Evolutionary conservation across 306 rosid genomes (phyloP).

Genomic region (Castanea mollissima): DNA sequence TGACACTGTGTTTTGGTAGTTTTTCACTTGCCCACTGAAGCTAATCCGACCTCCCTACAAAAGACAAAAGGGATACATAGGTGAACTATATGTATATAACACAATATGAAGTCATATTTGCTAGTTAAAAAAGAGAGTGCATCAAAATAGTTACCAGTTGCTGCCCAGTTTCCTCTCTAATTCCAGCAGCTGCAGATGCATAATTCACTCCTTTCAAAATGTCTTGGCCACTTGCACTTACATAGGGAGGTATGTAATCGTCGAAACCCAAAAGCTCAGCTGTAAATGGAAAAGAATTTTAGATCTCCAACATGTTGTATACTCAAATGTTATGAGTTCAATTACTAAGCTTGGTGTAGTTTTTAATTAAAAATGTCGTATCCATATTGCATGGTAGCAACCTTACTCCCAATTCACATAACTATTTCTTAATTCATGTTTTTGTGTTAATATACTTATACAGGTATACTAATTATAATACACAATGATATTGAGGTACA

Average conservation of each 20-base stretch:
- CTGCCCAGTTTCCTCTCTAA: slow-evolving; percentile 90
- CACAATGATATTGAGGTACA: too few species aligned
- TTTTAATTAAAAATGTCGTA: not conserved
- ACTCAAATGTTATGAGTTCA: not conserved
- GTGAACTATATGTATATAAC: not conserved
- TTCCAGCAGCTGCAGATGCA: slow-evolving; percentile 99
- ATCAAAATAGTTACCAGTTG: slow-evolving; percentile 53
- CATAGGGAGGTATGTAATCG: slow-evolving; percentile 62
- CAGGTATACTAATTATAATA: too few species aligned
- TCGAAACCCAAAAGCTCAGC: slow-evolving; percentile 82
- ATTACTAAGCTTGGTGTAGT: not conserved
- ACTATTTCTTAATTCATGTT: too few species aligned
- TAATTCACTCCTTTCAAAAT: slow-evolving; percentile 77
- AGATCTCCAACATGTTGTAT: not conserved
- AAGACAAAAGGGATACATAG: not conserved
- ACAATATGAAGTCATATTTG: not conserved
- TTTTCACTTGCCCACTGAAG: slow-evolving; percentile 77
- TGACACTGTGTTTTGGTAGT: slow-evolving; percentile 67
- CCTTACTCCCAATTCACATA: too few species aligned
- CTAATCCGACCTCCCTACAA: slow-evolving; percentile 77
- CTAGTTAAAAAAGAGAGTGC: not conserved
- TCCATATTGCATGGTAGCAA: too few species aligned
- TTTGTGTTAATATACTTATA: too few species aligned
- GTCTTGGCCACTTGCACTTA: slow-evolving; percentile 54
- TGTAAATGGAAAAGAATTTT: slow-evolving; percentile 20